A percentile compares a stretch with the other conserved stretches of the same genome.
Conservation (phyloP, 345 rosid species). For the Anacardium occidentale region DNA sequence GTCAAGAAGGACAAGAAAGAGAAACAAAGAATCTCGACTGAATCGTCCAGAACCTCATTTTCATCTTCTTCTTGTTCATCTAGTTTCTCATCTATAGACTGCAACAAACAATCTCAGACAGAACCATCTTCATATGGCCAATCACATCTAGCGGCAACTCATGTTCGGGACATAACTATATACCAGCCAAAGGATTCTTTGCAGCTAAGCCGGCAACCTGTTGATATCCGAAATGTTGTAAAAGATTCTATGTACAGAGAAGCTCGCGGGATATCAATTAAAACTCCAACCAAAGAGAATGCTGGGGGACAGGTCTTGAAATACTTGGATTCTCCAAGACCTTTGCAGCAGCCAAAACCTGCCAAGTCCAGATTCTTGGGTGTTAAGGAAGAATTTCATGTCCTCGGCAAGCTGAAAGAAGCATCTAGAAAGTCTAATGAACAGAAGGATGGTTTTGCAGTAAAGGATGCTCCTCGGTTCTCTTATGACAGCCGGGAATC, state of each 20-base stretch:
- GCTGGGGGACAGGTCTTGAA: slow-evolving; percentile 43
- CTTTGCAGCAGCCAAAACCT: slow-evolving; percentile 46
- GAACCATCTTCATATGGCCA: slow-evolving; percentile 42
- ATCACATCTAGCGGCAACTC: slow-evolving; percentile 26
- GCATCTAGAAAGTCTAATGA: slow-evolving; percentile 31
- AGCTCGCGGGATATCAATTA: slow-evolving; percentile 42
- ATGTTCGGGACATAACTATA: slow-evolving; percentile 19
- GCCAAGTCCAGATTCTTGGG: slow-evolving; percentile 40
- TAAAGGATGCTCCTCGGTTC: slow-evolving; percentile 68
- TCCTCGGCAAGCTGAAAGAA: slow-evolving; percentile 38
- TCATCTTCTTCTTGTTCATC: slow-evolving; percentile 82
- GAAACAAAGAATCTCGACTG: slow-evolving; percentile 56
- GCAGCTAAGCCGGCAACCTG: slow-evolving; percentile 36
- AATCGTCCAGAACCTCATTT: slow-evolving; percentile 63
- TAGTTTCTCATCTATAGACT: slow-evolving; percentile 63
- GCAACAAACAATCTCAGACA: slow-evolving; percentile 45
- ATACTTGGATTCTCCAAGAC: slow-evolving; percentile 69
- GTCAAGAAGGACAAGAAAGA: slow-evolving; percentile 50
- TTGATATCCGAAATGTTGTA: slow-evolving; percentile 53
- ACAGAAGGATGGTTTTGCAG: slow-evolving; percentile 35
- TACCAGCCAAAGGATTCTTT: slow-evolving; percentile 37
- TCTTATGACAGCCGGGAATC: slow-evolving; percentile 84
- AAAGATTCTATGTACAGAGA: slow-evolving; percentile 67
- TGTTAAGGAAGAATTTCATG: slow-evolving; percentile 44
- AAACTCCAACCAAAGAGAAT: slow-evolving; percentile 35